Evolutionary conservation across 306 rosid genomes (phyloP), one percentile per base, ranked within the genome.

Genomic region (Geum urbanum): DNA sequence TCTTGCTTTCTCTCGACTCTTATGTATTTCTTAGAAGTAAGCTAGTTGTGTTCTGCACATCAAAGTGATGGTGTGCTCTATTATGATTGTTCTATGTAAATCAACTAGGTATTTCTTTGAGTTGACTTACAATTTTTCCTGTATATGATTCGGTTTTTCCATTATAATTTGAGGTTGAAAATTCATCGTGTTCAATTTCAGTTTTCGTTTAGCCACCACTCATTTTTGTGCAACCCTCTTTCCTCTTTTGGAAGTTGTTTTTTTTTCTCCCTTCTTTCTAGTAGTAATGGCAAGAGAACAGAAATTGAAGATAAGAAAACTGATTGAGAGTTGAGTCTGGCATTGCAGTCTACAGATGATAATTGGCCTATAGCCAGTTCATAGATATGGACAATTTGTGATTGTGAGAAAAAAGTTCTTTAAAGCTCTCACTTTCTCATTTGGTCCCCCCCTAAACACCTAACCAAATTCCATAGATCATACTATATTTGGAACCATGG

Each of bases 71-170:
- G 4, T 66, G 24, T 14, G 52, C 62, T 0, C 9, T 12, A 12
- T 27, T 32, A 22, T 58, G 44, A 58, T 59, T 35, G 45, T 35
- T 22, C 39, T 43, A 15, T 55, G 65, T 69, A 55, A 44, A 44
- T 70, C 54, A 43, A 55, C 22, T 35, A 43, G 37, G 74, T 56
- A 43, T 40, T 20, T 44, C 74, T 56, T 69, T 41, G 32, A 13
- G 52, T 54, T 15, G 74, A 24, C 27, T 55, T 56, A 43, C 65
- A 55, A 20, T 43, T 55, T 5, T 55, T 70, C 13, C 66, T 75
- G 69, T 68, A 75, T 40, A 60, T 75, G 69, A 55, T 50, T 68
- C 58, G 53, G 14, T 51, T 75, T 59, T 12, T 10, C 10, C 11
- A 5, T 15, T 56, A 20, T 67, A 32, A 8, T n/a, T 24, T 14